Evolutionary conservation across 2,329 filamentous ascomycete species (phyloP), one percentile per base, ranked within the genome.

Genomic region (Aspergillus sp.): DNA sequence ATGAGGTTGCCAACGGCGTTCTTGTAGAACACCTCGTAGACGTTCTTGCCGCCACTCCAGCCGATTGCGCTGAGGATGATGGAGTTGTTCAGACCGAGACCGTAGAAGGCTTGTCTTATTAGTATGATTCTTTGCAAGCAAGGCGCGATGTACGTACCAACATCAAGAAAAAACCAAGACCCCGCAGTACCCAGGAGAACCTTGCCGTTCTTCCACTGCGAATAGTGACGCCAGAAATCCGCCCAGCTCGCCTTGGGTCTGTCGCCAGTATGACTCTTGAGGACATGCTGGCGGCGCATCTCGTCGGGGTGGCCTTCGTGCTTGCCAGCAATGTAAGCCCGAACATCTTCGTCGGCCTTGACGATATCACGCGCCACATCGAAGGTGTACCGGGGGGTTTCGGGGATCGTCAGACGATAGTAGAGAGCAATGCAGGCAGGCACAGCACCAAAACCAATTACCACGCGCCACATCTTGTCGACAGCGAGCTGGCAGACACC

Each of bases 371-470:
- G 84, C 47, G 84, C 81, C 19, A 94, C 82, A 66, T 94, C 89
- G 62, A 94, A 93, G 24, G 90, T 94, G 75, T 94, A 95, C 24
- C 90, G 87, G 48, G 90, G 89, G 32, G 89, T 93, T 74, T 95
- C 90, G 20, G 90, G 90, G 59, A 95, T 93, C 48, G 89, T 94
- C 3, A 94, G 81, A 56, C 89, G 87, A 73, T 89, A 94, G 77
- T 94, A 94, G 16, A 95, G 82, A 17, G 90, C 89, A 57, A 92
- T 84, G 67, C 85, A 89, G 41, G 87, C 89, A 2, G 89, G 89
- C 8, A 94, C 82, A 42, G 87, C 88, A 60, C 89, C 89, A 64
- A 92, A 88, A 11, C 89, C 89, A 65, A 94, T 89, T 45, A 94
- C 79, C 13, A 85, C 79, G 60, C 89, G 82, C 89, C 89, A 94